Base-by-base conservation (phyloP, 2,329 filamentous ascomycete genomes). In the Trichophyton equinum region DNA sequence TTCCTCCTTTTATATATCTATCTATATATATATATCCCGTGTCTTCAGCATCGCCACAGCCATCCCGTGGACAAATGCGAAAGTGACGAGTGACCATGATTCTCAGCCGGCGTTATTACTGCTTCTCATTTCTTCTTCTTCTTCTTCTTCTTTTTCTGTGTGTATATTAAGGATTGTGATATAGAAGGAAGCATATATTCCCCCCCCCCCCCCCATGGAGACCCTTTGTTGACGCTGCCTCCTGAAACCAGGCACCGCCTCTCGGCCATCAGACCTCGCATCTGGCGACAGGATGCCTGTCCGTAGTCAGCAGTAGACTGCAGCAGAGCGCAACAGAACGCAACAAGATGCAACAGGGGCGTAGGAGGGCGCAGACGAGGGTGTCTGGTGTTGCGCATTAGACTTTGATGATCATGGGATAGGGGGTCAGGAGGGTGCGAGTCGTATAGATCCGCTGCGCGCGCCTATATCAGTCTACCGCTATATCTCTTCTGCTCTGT, bases 391-490 rank as follows among this genome's bases (percentile, higher is more conserved):
- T 36, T 30, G 51, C 51, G 51, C 22, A 55, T 55, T 55, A 55
- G 51, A n/a, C 51, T 55, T 55, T 36, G 51, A 7, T 33, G 51
- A 55, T 55, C 51, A 55, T 55, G 51, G 51, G 51, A 55, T 55
- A 38, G 27, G 51, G 13, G 51, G 51, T 55, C 51, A 55, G 51
- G 51, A 55, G 51, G 51, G 9, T 5, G 20, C 11, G 9, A 51
- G 22, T 30, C 46, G 46, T 51, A 51, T 51, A 51, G 46, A 13
- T 25, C 8, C 46, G 18, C 42, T 30, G 5, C 8, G 44, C 7
- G 3, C 22, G 44, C 44, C 7, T 47, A 47, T 18, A 25, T 7
- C 9, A 9, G 7, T 47, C 9, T 47, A 9, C 40, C 27, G 27
- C 5, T 30, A 30, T 30, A 30, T 30, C 27, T 30, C 27, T 7